Evolutionary conservation across 1,139 yeast species (phyloP).

Genomic region (Protomyces inundatus): DNA sequence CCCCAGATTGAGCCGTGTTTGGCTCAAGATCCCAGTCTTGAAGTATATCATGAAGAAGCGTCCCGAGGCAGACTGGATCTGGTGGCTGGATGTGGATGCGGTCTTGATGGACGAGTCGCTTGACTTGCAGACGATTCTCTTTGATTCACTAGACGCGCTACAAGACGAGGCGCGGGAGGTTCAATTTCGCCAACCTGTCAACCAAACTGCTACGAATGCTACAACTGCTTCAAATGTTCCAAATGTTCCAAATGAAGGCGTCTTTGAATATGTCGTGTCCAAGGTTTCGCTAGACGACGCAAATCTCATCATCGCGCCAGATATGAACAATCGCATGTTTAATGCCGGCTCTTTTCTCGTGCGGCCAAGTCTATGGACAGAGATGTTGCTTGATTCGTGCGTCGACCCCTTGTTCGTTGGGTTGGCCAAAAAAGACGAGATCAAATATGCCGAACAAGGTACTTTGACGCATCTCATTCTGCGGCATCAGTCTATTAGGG

Average conservation of each 20-base stretch:
- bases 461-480: constrained; percentile 30
- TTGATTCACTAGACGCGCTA: constrained; percentile 35
- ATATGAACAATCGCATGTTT: constrained; percentile 34
- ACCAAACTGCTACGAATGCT: too few species aligned
- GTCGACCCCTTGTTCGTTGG: constrained; percentile 32
- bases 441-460: constrained; percentile 34
- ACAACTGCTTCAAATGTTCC: too few species aligned
- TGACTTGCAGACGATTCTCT: constrained; percentile 37
- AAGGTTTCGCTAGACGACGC: constrained; percentile 10
- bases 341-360: constrained; percentile 42
- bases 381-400: constrained; percentile 34
- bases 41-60: constrained; percentile 33
- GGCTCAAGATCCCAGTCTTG: constrained; percentile 34
- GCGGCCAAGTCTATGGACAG: constrained; percentile 35
- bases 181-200: neutral
- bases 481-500: constrained; percentile 27
- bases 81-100: constrained; percentile 36
- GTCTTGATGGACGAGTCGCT: constrained; percentile 34
- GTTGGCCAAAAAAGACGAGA: constrained; percentile 27
- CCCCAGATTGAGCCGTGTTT: constrained; percentile 22
- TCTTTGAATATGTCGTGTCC: too few species aligned
- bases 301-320: constrained; percentile 34
- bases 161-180: constrained; percentile 30
- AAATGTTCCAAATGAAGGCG: too few species aligned
- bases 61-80: constrained; percentile 36